Evolutionary conservation across 164 flowering plant species (phyloP).

Genomic region (Echeveria elegans): DNA sequence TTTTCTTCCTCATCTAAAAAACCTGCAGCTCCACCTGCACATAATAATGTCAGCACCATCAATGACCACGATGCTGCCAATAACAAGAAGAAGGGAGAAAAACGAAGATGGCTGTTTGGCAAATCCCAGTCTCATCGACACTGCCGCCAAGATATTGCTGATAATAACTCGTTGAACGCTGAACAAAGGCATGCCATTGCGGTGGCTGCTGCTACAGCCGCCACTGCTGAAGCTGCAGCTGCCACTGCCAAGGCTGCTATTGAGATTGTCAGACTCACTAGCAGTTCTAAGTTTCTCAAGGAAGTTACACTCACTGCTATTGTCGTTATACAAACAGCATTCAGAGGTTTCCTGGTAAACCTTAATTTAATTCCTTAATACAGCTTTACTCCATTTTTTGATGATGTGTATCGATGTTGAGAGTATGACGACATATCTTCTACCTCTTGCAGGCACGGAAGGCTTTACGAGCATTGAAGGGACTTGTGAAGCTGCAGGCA

Average conservation of each 20-base stretch:
- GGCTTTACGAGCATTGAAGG: slow-evolving; percentile 45
- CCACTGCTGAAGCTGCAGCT: slow-evolving; percentile 26
- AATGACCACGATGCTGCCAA: slow-evolving; percentile 10
- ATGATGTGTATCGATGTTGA: background rate
- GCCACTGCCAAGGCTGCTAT: slow-evolving; percentile 36
- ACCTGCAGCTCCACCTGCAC: too few species aligned
- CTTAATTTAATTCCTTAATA: background rate
- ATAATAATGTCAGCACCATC: slow-evolving; percentile 8
- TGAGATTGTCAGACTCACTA: slow-evolving; percentile 26
- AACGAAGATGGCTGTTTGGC: slow-evolving; percentile 32
- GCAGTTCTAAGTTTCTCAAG: slow-evolving; percentile 16
- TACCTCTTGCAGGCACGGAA: slow-evolving; percentile 31
- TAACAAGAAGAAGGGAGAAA: slow-evolving; percentile 21
- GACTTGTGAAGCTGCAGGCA: slow-evolving; percentile 47
- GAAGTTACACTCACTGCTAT: slow-evolving; percentile 27
- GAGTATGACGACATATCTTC: too few species aligned
- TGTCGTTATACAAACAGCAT: slow-evolving; percentile 32
- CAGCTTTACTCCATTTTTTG: background rate
- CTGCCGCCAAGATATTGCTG: background rate
- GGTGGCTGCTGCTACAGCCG: slow-evolving; percentile 30
- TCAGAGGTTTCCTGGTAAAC: slow-evolving; percentile 33
- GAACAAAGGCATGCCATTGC: slow-evolving; percentile 24
- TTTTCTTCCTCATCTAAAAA: slow-evolving; percentile 23
- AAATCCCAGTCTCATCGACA: slow-evolving; percentile 5
- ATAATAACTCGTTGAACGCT: slow-evolving; percentile 5